Base-by-base conservation (phyloP, 2,329 filamentous ascomycete genomes). In the Ilyonectria mors-panacis region DNA sequence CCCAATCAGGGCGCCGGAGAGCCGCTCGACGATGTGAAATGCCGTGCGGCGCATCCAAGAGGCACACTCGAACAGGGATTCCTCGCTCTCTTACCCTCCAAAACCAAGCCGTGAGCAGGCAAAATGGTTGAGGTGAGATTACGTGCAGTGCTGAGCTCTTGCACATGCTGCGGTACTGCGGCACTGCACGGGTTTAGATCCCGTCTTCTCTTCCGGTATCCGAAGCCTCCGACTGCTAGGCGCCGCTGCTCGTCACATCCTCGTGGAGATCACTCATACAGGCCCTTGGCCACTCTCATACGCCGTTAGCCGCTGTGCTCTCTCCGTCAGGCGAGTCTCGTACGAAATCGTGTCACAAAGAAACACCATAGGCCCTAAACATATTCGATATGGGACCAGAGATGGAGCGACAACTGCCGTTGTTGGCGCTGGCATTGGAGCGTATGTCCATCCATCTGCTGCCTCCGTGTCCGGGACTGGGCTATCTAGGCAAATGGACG, bases 1-100 rank as follows among this genome's bases (percentile, higher is more conserved):
- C 54, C 78, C 77, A 79, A 79, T 79, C 55, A 68, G 13, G 28
- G 39, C 39, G 19, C 53, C 37, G 17, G 2, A 44, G 30, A 63
- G 53, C 63, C 68, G 64, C 69, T 70, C 57, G 50, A 57, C 59
- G 54, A 72, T 70, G 72, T 71, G 72, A 66, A 67, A 69, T 66
- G 66, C 65, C 47, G 59, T 68, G 68, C 66, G 51, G 61, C 47
- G 65, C 55, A 60, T 42, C 39, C 39, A 42, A 42, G 39, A n/a
- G 15, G 39, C 28, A 21, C 17, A 47, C 23, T 28, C 48, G 45
- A 35, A 21, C 50, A 53, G 50, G 50, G 50, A 13, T 35, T 53
- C 56, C 47, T 54, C 54, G 4, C 35, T 28, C 17, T 53, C 39
- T 35, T 19, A n/a, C 26, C 63, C 30, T 50, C 28, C 44, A 15